Evolutionary conservation across 805 yeast genomes (phyloP).

Genomic region (Candida silvicultrix): DNA sequence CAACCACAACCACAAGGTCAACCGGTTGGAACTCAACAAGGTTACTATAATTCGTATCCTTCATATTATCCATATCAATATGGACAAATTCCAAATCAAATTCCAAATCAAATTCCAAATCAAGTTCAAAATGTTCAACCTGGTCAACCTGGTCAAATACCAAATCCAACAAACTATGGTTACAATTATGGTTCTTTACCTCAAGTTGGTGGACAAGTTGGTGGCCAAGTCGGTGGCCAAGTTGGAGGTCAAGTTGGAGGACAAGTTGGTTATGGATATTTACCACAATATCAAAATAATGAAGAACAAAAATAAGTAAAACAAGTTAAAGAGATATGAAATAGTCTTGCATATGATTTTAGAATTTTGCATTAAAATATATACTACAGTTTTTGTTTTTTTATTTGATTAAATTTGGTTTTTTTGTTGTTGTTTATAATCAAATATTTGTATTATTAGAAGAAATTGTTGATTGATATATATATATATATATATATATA

Average conservation of each 20-base stretch:
- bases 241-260: constrained; percentile 5
- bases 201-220: constrained; percentile 3
- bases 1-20: constrained; percentile 7
- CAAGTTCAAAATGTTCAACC: background rate
- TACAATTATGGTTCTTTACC: background rate
- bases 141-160: constrained; percentile 1
- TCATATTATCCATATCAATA: constrained; percentile 1
- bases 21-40: background rate
- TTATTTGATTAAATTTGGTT: no score
- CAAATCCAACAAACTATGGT: constrained; percentile 6
- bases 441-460: no score
- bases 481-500: no score
- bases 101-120: background rate
- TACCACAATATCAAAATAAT: constrained; percentile 17
- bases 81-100: background rate
- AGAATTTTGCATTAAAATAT: no score
- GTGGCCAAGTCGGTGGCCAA: constrained; percentile 4
- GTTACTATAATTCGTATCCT: background rate
- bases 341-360: no score
- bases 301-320: background rate
- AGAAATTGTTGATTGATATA: no score
- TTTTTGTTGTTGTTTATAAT: no score
- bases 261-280: constrained; percentile 14
- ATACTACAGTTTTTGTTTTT: no score
- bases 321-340: no score